Percentiles rank a stretch among this genome's conserved stretches.
These are phyloP conservation scores for Beauveria varroae DNA, from an alignment of 2,329 filamentous ascomycete genomes.

Conservation along the genomic window DNA sequence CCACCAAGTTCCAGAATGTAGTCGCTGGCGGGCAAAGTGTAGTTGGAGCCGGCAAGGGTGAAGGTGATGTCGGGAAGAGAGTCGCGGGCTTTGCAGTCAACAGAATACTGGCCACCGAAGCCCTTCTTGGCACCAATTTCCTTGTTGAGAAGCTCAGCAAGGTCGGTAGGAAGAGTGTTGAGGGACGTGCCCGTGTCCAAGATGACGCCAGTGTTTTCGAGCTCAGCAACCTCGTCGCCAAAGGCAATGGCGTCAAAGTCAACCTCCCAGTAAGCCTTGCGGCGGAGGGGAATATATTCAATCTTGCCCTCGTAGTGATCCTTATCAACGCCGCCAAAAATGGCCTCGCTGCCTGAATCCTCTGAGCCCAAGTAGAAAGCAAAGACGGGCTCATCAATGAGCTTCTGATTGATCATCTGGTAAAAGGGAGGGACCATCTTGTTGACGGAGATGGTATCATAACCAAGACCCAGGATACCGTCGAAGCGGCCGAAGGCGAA, in stretches of 20 bases:
- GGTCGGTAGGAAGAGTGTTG: constrained; percentile 83
- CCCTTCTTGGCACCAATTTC: constrained; percentile 98
- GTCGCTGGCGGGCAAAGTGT: constrained; percentile 80
- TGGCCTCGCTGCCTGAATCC: constrained; percentile 72
- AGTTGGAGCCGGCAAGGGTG: constrained; percentile 83
- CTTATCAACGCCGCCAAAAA: constrained; percentile 84
- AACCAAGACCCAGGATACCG: constrained; percentile 90
- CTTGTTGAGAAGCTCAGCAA: constrained; percentile 94
- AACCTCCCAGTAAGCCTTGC: constrained; percentile 99
- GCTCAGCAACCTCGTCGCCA: constrained; percentile 75
- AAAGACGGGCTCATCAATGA: constrained; percentile 88
- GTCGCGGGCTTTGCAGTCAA: constrained; percentile 75
- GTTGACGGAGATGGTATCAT: constrained; percentile 96
- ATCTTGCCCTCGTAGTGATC: constrained; percentile 77
- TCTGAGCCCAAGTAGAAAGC: constrained; percentile 85
- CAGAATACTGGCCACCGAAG: constrained; percentile 91
- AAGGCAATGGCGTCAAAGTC: constrained; percentile 89
- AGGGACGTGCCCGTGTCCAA: constrained; percentile 97
- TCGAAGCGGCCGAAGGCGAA: constrained; percentile 98
- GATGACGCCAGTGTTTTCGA: constrained; percentile 92
- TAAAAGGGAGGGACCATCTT: constrained; percentile 92
- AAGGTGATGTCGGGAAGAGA: constrained; percentile 87
- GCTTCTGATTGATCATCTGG: constrained; percentile 82
- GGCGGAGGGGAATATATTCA: constrained; percentile 86
- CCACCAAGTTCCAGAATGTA: constrained; percentile 95